These are phyloP conservation scores for Funneliformis mosseae DNA, from an alignment of 192 early-diverging fungal genomes.

Conservation along the genomic window DNA sequence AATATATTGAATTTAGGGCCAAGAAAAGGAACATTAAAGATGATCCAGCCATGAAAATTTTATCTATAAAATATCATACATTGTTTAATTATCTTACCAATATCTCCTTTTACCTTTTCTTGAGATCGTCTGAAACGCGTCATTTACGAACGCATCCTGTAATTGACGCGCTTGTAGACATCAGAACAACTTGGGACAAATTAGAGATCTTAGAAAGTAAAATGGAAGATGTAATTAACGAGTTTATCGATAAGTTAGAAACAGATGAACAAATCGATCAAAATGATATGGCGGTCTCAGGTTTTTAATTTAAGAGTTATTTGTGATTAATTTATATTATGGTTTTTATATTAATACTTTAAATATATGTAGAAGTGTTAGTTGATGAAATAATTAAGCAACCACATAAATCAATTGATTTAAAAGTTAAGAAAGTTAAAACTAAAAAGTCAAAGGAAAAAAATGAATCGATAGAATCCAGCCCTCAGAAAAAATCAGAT, in stretches of 20 bases:
- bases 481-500: neutral
- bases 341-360: neutral
- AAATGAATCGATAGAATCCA: neutral
- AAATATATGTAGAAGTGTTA: neutral
- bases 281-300: conserved; percentile 1
- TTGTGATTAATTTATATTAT: neutral
- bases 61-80: conserved; percentile 45
- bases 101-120: conserved; percentile 81
- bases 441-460: neutral
- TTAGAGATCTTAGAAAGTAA: conserved; percentile 68
- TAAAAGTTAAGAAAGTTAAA: neutral
- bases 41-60: conserved; percentile 41
- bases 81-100: conserved; percentile 85
- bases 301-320: neutral
- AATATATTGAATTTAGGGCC: conserved; percentile 22
- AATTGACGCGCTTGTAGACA: conserved; percentile 73
- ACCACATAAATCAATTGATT: neutral
- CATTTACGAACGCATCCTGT: conserved; percentile 81
- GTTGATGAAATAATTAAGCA: neutral
- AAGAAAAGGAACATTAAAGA: conserved; percentile 26
- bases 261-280: conserved; percentile 33
- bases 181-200: conserved; percentile 72
- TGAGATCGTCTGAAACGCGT: conserved; percentile 58
- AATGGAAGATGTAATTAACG: conserved; percentile 52
- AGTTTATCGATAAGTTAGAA: conserved; percentile 43